Conservation (phyloP, 1,139 yeast genomes). For the Diutina rugosa region DNA sequence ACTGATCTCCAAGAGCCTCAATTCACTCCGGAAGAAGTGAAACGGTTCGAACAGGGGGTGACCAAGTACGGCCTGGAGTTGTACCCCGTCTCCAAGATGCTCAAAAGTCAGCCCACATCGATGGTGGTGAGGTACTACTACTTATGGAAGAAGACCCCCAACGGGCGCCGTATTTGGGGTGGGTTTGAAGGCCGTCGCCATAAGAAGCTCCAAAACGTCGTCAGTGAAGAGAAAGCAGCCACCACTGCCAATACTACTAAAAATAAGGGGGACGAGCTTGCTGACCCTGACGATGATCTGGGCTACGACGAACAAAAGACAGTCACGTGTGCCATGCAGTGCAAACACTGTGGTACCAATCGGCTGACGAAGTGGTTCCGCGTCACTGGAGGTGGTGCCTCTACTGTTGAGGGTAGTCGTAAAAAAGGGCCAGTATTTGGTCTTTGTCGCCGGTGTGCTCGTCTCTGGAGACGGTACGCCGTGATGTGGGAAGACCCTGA, state of each 20-base stretch:
- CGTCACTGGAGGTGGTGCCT: conserved; percentile 49
- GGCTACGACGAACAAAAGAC: conserved; percentile 43
- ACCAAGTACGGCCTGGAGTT: conserved; percentile 67
- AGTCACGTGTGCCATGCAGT: conserved; percentile 26
- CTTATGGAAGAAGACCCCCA: conserved; percentile 77
- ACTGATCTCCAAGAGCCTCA: conserved; percentile 63
- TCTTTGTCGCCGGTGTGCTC: conserved; percentile 76
- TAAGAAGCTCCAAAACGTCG: conserved; percentile 31
- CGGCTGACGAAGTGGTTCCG: conserved; percentile 55
- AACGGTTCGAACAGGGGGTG: conserved; percentile 66
- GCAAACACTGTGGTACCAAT: conserved; percentile 52
- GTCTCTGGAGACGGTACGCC: conserved; percentile 85
- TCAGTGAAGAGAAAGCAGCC: conserved; percentile 13
- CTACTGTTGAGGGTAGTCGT: conserved; percentile 6
- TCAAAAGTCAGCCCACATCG: conserved; percentile 55
- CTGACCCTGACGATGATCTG: conserved; percentile 62
- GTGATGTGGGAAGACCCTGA: conserved; percentile 78
- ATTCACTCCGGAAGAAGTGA: conserved; percentile 48
- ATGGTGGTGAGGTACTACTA: conserved; percentile 81
- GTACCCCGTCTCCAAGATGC: conserved; percentile 57
- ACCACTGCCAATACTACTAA: not conserved
- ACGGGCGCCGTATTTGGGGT: conserved; percentile 75
- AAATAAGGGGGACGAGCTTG: conserved; percentile 21
- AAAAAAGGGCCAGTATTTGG: conserved; percentile 30
- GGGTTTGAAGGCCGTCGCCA: conserved; percentile 56